Evolutionary conservation across 257 asterid species (phyloP), one percentile per base, ranked within the genome.

Genomic region (Plantago elongata): DNA sequence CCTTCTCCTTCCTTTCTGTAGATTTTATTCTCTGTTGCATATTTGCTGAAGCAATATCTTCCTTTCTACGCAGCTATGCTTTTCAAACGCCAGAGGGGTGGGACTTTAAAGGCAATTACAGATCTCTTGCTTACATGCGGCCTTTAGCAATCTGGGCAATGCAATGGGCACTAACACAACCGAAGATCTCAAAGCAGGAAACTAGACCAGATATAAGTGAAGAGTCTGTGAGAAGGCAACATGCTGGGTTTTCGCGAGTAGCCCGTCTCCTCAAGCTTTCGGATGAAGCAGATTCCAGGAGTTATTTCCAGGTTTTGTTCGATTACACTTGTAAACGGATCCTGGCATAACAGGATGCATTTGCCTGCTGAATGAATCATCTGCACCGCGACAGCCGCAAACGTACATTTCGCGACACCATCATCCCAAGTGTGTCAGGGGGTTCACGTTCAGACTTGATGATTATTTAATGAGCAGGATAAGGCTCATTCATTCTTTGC

Each of bases 101-200:
- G 94, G 79, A 73, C 78, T 11, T 79, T 22, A 89, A 89, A 27
- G 96, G 96, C 7, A 75, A 76, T 11, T 93, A 89, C 46, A 75
- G 99, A 49, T 80, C 97, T 27, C 81, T 89, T 3, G 75, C 80
- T 48, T 89, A 93, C 83, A 93, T 93, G 99, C 80, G 97, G 1
- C 97, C 99, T 10, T 69, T 93, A 63, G 91, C 92, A 15, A 93
- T 89, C 60, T 93, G 99, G 97, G 96, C 97, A 13, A 93, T 93
- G 97, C 99, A 93, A 59, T 93, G 97, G 96, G 96, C 97, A 16
- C 69, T 93, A 55, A 77, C 84, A 9, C 81, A 72, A 50, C 83
- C 79, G 3, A 78, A 71, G 58, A 44, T 56, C 57, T 65, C 83
- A 18, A 81, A 64, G 70, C 76, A 67, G 44, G 78, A 85, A 51